Evolutionary conservation across 2,329 filamentous ascomycete genomes (phyloP), one percentile per base, ranked within the genome.

Genomic region (Ascochyta rabiei): DNA sequence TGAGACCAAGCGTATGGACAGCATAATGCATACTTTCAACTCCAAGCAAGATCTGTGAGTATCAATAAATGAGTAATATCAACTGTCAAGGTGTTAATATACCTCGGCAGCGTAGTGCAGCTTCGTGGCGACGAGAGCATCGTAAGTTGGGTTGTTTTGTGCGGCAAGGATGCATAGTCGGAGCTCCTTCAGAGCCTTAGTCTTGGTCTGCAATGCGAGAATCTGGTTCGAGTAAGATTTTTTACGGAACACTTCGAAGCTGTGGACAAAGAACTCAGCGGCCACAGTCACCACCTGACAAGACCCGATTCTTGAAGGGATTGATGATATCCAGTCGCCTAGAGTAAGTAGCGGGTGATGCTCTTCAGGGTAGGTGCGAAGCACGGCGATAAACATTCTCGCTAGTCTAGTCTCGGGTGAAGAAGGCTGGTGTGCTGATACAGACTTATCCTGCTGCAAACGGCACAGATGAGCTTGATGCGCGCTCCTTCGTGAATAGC

Each of bases 21-120:
- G 50, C 50, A 24, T 53, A 53, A 21, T 43, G 30, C 18, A 53
- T 30, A 16, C 35, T 37, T 6, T 37, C 39, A n/a, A 53, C 44
- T 33, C 43, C 50, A 8, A 53, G 24, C 6, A 53, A 31, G 13
- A 53, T 31, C 50, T 53, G 15, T 16, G 7, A 1, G 15, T 4
- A 41, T 53, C 19, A 53, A 39, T 33, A 6, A 7, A 2, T 15
- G 2, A 2, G 1, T 9, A 26, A 8, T 4, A 13, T n/a, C 6
- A 2, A 6, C 18, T 6, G 10, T 6, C 2, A 3, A 19, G 10
- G 7, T 4, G 8, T 23, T 3, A 3, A n/a, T 8, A 26, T 26
- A 53, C 50, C 50, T 53, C 50, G 15, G 50, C 44, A 24, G 50
- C 43, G 26, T 53, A 53, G 12, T 53, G 50, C 19, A 53, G 21